Evolutionary conservation across 192 early-diverging fungal genomes (phyloP), one percentile per base, ranked within the genome.

Genomic region (Radiomyces spectabilis): DNA sequence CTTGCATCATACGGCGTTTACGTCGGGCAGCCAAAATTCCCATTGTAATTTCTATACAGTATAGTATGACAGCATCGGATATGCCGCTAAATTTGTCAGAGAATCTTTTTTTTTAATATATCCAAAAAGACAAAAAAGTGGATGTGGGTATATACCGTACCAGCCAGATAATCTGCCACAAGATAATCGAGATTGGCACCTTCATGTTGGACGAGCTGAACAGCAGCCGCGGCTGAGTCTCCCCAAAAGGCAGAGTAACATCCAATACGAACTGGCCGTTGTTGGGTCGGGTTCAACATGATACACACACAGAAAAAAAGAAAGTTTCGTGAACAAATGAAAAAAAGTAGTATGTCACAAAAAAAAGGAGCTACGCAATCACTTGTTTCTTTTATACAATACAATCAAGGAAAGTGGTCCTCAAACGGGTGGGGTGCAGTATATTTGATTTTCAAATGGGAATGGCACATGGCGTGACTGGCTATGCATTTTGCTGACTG

Each of bases 41-140:
- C 81, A 85, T 83, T 1, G 83, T 85, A 9, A 85, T 75, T 68
- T 85, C 83, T 80, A 65, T n/a, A 50, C 21, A 40, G 9, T 38
- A 22, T 35, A 44, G 24, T 5, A 37, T n/a, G n/a, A n/a, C n/a
- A n/a, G n/a, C n/a, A n/a, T n/a, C n/a, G n/a, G n/a, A n/a, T n/a
- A n/a, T n/a, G n/a, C n/a, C n/a, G n/a, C n/a, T n/a, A n/a, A n/a
- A n/a, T n/a, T n/a, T n/a, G n/a, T n/a, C n/a, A n/a, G n/a, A n/a
- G n/a, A n/a, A n/a, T n/a, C n/a, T n/a, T n/a, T n/a, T n/a, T n/a
- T n/a, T n/a, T n/a, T n/a, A n/a, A n/a, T n/a, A n/a, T n/a, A 1
- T 25, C 44, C 22, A 48, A 32, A 48, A 48, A 12, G 22, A 26
- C 29, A 52, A 1, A 18, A 50, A n/a, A n/a, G n/a, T n/a, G n/a